Evolutionary conservation across 768 basidiomycete species (phyloP).

Genomic region (Mycena albidolilacea): DNA sequence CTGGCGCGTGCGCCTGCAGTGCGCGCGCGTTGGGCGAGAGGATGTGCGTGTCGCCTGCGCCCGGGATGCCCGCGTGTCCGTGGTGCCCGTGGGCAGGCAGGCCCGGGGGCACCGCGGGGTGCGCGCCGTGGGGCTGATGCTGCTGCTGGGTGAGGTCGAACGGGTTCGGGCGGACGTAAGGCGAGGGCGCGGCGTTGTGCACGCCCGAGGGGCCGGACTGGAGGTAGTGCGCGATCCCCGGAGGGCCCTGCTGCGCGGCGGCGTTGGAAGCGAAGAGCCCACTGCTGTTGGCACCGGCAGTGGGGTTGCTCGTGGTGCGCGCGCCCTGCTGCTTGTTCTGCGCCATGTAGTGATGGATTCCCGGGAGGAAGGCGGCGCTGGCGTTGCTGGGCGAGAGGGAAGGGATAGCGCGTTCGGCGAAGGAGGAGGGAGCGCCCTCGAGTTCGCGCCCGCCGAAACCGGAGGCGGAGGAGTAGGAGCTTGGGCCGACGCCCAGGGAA

Average conservation of each 20-base stretch:
- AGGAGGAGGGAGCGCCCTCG: conserved; percentile 40
- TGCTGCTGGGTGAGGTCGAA: conserved; percentile 61
- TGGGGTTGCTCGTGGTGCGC: conserved; percentile 55
- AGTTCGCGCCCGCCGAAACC: conserved; percentile 45
- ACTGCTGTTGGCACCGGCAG: conserved; percentile 2
- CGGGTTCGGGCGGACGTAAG: conserved; percentile 60
- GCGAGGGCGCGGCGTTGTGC: conserved; percentile 47
- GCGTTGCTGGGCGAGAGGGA: conserved; percentile 75
- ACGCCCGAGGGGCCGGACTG: conserved; percentile 30
- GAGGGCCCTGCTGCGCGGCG: conserved; percentile 27
- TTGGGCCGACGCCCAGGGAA: conserved; percentile 47
- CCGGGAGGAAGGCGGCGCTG: conserved; percentile 85
- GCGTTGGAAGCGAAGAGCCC: conserved; percentile 28
- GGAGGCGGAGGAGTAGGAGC: conserved; percentile 69
- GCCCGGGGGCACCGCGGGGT: conserved; percentile 14
- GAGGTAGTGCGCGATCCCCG: conserved; percentile 34
- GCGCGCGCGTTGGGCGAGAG: conserved; percentile 84
- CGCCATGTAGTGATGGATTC: conserved; percentile 73
- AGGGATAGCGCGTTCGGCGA: conserved; percentile 48
- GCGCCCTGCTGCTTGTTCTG: conserved; percentile 32
- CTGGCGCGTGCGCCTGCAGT: conserved; percentile 89
- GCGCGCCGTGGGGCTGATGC: conserved; percentile 41
- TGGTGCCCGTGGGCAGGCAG: conserved; percentile 30
- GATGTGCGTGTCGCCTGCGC: conserved; percentile 57
- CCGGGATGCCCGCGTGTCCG: conserved; percentile 57